Conservation (phyloP, 495 filamentous ascomycete genomes). For the Daldinia grandis region DNA sequence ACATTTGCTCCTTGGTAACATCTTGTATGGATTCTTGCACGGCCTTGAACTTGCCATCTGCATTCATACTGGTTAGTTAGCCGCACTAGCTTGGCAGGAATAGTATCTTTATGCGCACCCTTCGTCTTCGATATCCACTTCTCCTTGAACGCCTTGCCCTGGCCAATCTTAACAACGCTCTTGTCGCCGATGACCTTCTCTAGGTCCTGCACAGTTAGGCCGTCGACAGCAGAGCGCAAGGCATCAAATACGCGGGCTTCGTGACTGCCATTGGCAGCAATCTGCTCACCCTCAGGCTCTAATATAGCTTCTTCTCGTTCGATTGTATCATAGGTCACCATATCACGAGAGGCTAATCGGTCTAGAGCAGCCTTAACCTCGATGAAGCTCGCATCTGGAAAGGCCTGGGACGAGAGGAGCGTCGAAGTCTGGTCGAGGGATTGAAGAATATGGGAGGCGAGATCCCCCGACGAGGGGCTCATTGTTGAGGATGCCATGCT, state of each 20-base stretch:
- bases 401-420: conserved; percentile 76
- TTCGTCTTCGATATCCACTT: conserved; percentile 95
- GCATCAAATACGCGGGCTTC: conserved; percentile 95
- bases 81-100: not conserved
- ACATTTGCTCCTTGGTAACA: conserved; percentile 75
- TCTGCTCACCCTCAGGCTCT: conserved; percentile 79
- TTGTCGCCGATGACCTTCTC: conserved; percentile 77
- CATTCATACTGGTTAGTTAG: conserved; percentile 13
- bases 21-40: conserved; percentile 72
- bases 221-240: conserved; percentile 76
- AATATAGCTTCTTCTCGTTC: conserved; percentile 81
- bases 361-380: conserved; percentile 88
- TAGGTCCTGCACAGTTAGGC: conserved; percentile 82
- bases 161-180: conserved; percentile 87
- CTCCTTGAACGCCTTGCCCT: conserved; percentile 94
- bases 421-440: conserved; percentile 70
- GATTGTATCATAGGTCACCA: conserved; percentile 84
- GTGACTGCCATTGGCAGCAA: conserved; percentile 86
- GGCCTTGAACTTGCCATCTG: conserved; percentile 30
- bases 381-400: conserved; percentile 73
- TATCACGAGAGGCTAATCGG: conserved; percentile 79
- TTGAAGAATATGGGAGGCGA: conserved; percentile 71
- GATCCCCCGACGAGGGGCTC: conserved; percentile 54
- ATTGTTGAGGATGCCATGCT: conserved; percentile 44
- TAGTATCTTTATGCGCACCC: conserved; percentile 50